Percentiles rank a stretch among this genome's conserved stretches.
These are phyloP conservation scores for Liquidambar formosana DNA, from an alignment of 164 flowering plant genomes.

Conservation along the genomic window DNA sequence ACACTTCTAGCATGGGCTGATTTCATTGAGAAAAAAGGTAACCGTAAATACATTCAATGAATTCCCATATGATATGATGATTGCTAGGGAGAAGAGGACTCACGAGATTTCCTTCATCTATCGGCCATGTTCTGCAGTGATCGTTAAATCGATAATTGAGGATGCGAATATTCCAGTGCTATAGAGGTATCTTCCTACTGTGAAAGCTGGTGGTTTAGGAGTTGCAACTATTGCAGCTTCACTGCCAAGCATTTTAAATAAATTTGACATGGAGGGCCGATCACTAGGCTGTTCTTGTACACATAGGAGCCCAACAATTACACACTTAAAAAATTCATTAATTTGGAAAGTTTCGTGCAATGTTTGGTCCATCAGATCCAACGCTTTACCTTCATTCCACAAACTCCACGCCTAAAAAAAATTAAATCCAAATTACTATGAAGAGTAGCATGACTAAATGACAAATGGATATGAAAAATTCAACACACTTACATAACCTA, in stretches of 20 bases:
- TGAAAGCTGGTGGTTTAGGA: slow-evolving; percentile 31
- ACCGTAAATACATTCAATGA: too few species aligned
- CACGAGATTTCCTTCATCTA: not conserved
- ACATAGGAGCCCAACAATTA: slow-evolving; percentile 29
- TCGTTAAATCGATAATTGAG: slow-evolving; percentile 16
- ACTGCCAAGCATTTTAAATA: slow-evolving; percentile 27
- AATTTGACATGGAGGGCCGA: slow-evolving; percentile 31
- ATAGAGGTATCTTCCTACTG: slow-evolving; percentile 17
- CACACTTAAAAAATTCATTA: slow-evolving; percentile 19
- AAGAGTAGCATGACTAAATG: too few species aligned
- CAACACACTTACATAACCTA: too few species aligned
- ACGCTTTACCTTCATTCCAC: slow-evolving; percentile 25
- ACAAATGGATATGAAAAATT: too few species aligned
- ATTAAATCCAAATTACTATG: too few species aligned
- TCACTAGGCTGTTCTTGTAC: slow-evolving; percentile 34
- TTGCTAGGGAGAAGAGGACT: too few species aligned
- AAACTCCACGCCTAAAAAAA: slow-evolving; percentile 1
- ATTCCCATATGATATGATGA: too few species aligned
- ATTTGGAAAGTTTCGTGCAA: slow-evolving; percentile 9
- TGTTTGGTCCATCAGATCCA: slow-evolving; percentile 22
- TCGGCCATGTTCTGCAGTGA: slow-evolving; percentile 24
- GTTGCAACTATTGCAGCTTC: slow-evolving; percentile 26
- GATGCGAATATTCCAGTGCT: too few species aligned
- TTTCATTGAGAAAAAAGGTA: too few species aligned
- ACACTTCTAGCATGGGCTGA: too few species aligned